Percentiles rank a stretch among this genome's conserved stretches.
Conservation (phyloP, 2,329 filamentous ascomycete species). For the Anthostomella pinea region DNA sequence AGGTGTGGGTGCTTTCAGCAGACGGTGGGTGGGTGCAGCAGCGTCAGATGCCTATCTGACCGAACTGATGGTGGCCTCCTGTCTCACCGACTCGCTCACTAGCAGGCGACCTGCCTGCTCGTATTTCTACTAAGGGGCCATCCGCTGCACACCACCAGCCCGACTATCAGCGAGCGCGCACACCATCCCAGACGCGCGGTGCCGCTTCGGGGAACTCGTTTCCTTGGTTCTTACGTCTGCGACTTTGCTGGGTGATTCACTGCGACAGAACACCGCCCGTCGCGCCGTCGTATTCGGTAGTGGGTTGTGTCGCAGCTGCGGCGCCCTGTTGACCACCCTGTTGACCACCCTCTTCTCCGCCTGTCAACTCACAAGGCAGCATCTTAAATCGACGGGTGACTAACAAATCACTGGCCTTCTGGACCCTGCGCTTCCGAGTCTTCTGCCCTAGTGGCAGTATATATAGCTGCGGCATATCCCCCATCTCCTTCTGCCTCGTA, state of each 20-base stretch:
- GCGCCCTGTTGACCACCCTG: conserved; percentile 24
- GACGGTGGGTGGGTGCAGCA: conserved; percentile 18
- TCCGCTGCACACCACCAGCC: conserved; percentile 15
- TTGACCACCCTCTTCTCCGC: conserved; percentile 26
- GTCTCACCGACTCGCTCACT: conserved; percentile 18
- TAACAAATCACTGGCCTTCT: conserved; percentile 21
- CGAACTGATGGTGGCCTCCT: conserved; percentile 19
- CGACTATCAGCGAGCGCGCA: conserved; percentile 17
- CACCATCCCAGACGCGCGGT: conserved; percentile 27
- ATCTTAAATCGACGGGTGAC: conserved; percentile 32
- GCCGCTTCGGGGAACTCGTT: conserved; percentile 1
- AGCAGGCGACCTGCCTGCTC: conserved; percentile 9
- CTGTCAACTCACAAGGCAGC: conserved; percentile 32
- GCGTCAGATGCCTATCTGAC: conserved; percentile 30
- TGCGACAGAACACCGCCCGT: conserved; percentile 18
- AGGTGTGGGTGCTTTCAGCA: conserved; percentile 20
- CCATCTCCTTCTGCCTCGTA: conserved; percentile 17
- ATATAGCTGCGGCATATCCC: conserved; percentile 25
- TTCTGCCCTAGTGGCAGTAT: conserved; percentile 28
- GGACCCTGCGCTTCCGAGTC: no score
- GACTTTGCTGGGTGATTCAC: conserved; percentile 19
- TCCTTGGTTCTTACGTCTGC: conserved; percentile 9
- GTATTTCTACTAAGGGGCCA: conserved; percentile 17
- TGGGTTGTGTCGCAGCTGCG: conserved; percentile 18
- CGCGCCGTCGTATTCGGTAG: conserved; percentile 20